These are phyloP conservation scores for Saccharomyces jurei DNA, from an alignment of 805 yeast genomes.

Conservation along the genomic window DNA sequence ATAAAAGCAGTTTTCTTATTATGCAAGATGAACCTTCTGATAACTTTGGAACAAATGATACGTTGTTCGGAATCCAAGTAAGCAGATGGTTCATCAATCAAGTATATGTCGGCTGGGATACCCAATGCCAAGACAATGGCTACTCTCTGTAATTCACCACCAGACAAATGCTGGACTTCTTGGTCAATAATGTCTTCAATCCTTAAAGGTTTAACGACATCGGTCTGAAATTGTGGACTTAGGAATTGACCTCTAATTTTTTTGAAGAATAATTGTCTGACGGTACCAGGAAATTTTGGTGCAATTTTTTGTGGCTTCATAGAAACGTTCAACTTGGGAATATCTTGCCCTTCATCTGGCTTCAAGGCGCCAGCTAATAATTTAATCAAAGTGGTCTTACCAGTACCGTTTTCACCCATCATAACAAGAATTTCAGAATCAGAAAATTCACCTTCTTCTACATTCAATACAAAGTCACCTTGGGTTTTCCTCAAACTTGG, in stretches of 20 bases:
- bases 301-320: slow-evolving; percentile 99
- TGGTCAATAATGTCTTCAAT: slow-evolving; percentile 94
- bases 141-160: slow-evolving; percentile 99
- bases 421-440: slow-evolving; percentile 95
- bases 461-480: slow-evolving; percentile 85
- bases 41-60: slow-evolving; percentile 96
- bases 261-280: slow-evolving; percentile 93
- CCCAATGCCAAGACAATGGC: slow-evolving; percentile 95
- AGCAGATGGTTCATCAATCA: slow-evolving; percentile 98
- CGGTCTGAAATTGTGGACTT: slow-evolving; percentile 96
- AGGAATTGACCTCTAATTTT: slow-evolving; percentile 90
- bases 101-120: slow-evolving; percentile 87
- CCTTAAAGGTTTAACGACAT: slow-evolving; percentile 89
- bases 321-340: slow-evolving; percentile 84
- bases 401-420: slow-evolving; percentile 99
- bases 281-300: slow-evolving; percentile 97
- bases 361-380: slow-evolving; percentile 86
- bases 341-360: slow-evolving; percentile 77
- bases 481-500: slow-evolving; percentile 84
- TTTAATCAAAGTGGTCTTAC: slow-evolving; percentile 96
- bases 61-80: slow-evolving; percentile 99
- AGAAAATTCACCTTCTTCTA: slow-evolving; percentile 83
- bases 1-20: slow-evolving; percentile 97
- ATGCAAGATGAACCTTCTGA: slow-evolving; percentile 91
- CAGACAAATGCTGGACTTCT: slow-evolving; percentile 94